Percentiles rank a stretch among this genome's conserved stretches.
Evolutionary conservation across 148 eudicot genomes (phyloP).

Genomic region (Vaccinium macrocarpon): DNA sequence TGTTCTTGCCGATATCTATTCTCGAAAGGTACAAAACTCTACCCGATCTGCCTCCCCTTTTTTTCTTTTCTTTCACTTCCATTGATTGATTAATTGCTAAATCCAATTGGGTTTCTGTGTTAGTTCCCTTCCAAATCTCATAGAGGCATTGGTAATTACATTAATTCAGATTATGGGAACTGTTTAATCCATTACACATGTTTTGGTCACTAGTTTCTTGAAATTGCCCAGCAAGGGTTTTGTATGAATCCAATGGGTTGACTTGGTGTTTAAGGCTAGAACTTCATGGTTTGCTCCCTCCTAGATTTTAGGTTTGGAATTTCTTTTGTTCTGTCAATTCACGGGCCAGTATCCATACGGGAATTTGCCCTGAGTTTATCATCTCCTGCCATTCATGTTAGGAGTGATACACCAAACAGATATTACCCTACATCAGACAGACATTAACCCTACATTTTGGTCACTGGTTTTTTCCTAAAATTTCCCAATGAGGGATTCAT

Average conservation of each 20-base stretch:
- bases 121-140: not conserved
- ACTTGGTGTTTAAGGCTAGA: too few species aligned
- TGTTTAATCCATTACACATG: too few species aligned
- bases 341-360: too few species aligned
- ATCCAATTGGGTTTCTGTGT: not conserved
- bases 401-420: not conserved
- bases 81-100: not conserved
- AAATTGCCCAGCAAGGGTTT: too few species aligned
- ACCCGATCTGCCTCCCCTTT: not conserved
- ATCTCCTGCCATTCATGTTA: not conserved
- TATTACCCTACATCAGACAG: not conserved
- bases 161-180: not conserved
- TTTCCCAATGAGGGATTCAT: not conserved
- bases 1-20: slow-evolving; percentile 31
- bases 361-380: too few species aligned
- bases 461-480: not conserved
- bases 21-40: slow-evolving; percentile 26
- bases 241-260: too few species aligned
- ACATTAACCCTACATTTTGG: not conserved
- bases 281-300: too few species aligned
- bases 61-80: not conserved
- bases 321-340: too few species aligned
- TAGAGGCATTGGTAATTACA: not conserved
- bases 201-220: too few species aligned
- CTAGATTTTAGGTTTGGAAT: too few species aligned